Base-by-base conservation (phyloP, 805 yeast genomes). In the Candida maltosa region DNA sequence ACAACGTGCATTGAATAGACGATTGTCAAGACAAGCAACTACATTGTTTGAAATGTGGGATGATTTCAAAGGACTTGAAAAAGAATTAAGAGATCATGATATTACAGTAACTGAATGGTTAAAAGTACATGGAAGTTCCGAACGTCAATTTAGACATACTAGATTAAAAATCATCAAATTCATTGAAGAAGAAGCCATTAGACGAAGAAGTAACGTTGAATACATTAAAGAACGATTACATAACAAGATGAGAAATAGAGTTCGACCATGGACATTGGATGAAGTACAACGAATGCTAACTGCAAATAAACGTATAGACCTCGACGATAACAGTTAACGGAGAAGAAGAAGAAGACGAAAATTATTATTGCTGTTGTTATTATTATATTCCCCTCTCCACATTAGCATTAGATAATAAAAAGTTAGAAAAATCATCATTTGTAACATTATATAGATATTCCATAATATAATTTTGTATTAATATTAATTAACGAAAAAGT, bases 41-140 rank as follows among this genome's bases (percentile, higher is more conserved):
- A 49, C 57, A 11, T 35, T 58, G 7, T 52, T 48, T 36, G 62
- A 58, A 38, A 53, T 58, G 60, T 58, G 63, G 63, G 56, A 58
- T 38, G 63, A 58, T 38, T 58, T 54, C 39, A 58, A 56, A 34
- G 42, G 51, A 4, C 38, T 57, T 16, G 62, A 56, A 29, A 35
- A 40, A 16, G 56, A 47, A 14, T 40, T 58, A 24, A 47, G 45
- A 11, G 48, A 48, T 16, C 45, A 50, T 31, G 54, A 49, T 25
- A 45, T 58, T 19, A 45, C 56, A 12, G 37, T 48, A 6, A 53
- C 59, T 5, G 62, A 56, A 35, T 58, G 63, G 63, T 29, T 56
- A 9, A 54, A 53, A 33, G 50, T 52, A 6, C 63, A 58, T 32
- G 60, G 62, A 7, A 44, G 48, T 25, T 48, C 55, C 3, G 60